These are phyloP conservation scores for Colletotrichum melonis DNA, from an alignment of 2,329 filamentous ascomycete genomes.

Conservation along the genomic window DNA sequence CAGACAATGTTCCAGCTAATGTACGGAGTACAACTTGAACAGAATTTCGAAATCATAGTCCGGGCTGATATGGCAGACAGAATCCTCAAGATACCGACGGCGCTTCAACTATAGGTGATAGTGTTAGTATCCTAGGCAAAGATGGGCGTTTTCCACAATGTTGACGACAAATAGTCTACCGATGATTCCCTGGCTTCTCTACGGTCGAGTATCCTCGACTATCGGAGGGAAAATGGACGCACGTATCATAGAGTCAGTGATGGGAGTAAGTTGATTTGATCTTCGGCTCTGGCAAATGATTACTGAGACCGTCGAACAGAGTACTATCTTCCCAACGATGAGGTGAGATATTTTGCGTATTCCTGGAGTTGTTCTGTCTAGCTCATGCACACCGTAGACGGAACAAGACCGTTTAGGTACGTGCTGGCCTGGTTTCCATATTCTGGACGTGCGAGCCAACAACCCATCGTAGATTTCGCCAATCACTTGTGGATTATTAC, in stretches of 20 bases:
- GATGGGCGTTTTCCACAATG: no score
- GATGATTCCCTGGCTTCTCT: neutral
- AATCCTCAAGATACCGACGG: neutral
- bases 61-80: neutral
- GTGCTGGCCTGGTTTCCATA: accelerated
- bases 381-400: neutral
- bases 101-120: neutral
- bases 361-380: no score
- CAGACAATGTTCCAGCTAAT: no score
- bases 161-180: neutral
- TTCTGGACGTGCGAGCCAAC: neutral
- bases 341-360: neutral
- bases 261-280: constrained; percentile 3
- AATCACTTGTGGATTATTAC: constrained; percentile 63
- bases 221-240: constrained; percentile 26
- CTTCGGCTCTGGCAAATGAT: neutral
- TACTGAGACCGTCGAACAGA: neutral
- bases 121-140: neutral
- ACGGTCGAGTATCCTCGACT: constrained; percentile 7
- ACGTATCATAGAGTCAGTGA: constrained; percentile 36
- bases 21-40: no score
- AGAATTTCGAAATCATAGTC: accelerated
- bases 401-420: constrained; percentile 31
- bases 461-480: constrained; percentile 53
- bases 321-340: constrained; percentile 32